Evolutionary conservation across 352 stramenopile species (phyloP).

Genomic region (Thalassiosira hispida): DNA sequence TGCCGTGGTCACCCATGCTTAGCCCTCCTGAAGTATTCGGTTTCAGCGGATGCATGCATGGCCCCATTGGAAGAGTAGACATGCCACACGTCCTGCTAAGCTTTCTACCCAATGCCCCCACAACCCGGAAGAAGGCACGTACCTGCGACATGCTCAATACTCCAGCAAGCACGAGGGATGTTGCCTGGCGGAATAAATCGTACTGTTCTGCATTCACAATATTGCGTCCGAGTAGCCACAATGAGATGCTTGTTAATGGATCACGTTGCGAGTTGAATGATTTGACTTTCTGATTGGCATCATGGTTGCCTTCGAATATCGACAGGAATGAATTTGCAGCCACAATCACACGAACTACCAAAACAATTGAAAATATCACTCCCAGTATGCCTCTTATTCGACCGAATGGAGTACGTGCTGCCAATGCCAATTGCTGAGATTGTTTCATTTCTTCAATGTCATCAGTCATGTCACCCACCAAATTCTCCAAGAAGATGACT

Average conservation of each 20-base stretch:
- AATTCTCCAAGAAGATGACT: conserved; percentile 45
- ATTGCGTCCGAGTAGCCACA: conserved; percentile 69
- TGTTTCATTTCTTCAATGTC: conserved; percentile 78
- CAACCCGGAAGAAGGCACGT: conserved; percentile 63
- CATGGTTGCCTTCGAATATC: not conserved
- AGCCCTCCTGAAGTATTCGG: not conserved
- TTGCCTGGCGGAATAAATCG: conserved; percentile 61
- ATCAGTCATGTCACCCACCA: conserved; percentile 65
- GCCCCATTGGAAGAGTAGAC: conserved; percentile 15
- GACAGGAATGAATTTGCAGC: conserved; percentile 35
- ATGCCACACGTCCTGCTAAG: conserved; percentile 23
- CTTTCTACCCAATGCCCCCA: conserved; percentile 54
- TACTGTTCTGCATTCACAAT: conserved; percentile 63
- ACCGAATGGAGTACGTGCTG: conserved; percentile 58
- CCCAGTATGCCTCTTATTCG: conserved; percentile 54
- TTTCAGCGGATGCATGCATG: conserved; percentile 5
- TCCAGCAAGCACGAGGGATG: conserved; percentile 67
- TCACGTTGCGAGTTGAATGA: conserved; percentile 36
- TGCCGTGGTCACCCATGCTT: not conserved
- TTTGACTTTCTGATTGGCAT: conserved; percentile 7
- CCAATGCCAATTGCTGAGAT: conserved; percentile 55
- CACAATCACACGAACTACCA: conserved; percentile 64
- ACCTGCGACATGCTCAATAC: conserved; percentile 72
- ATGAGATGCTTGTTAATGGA: conserved; percentile 60
- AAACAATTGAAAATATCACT: conserved; percentile 70